Percentiles rank a stretch among this genome's conserved stretches.
Conservation (phyloP, 2,329 filamentous ascomycete species). For the Ophiostoma quercus region DNA sequence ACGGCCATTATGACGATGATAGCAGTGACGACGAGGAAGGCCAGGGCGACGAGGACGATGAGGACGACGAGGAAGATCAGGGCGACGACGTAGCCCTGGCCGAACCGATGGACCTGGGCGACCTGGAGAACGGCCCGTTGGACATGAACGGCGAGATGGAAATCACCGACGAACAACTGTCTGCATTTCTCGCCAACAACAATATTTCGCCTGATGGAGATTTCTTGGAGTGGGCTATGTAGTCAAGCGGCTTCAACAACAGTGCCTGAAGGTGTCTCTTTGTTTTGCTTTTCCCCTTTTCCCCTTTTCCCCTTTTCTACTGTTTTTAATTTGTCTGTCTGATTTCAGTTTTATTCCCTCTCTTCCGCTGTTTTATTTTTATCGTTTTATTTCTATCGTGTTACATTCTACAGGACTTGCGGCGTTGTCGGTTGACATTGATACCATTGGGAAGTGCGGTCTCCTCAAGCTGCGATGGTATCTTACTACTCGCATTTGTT, state of each 20-base stretch:
- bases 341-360: not conserved
- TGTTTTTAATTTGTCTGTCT: not conserved
- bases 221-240: too few species aligned
- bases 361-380: not conserved
- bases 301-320: not conserved
- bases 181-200: not conserved
- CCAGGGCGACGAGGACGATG: not conserved
- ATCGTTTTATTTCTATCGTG: not conserved
- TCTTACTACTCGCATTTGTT: not conserved
- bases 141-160: not conserved
- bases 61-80: not conserved
- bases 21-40: not conserved
- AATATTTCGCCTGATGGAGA: too few species aligned
- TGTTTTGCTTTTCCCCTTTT: not conserved
- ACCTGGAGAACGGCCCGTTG: not conserved
- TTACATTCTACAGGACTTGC: not conserved
- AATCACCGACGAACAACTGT: not conserved
- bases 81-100: too few species aligned
- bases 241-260: too few species aligned
- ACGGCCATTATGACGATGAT: not conserved
- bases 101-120: not conserved
- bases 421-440: not conserved
- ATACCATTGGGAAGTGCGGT: not conserved
- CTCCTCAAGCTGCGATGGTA: not conserved
- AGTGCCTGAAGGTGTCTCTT: not conserved